Conservation (phyloP, 768 basidiomycete species). For the Lactarius vividus region DNA sequence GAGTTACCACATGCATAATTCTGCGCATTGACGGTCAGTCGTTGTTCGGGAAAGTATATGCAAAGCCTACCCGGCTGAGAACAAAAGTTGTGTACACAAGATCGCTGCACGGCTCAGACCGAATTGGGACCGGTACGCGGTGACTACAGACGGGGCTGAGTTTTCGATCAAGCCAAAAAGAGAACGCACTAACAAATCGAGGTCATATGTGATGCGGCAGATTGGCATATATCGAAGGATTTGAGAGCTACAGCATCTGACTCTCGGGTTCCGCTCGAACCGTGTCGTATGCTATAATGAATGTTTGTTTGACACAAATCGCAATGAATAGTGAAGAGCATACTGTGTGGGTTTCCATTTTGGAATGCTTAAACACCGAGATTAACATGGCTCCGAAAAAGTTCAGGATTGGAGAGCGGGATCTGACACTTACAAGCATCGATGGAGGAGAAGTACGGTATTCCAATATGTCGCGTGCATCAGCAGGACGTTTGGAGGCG, state of each 20-base stretch:
- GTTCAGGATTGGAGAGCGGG: neutral
- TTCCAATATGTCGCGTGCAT: conserved; percentile 77
- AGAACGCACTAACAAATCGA: conserved; percentile 48
- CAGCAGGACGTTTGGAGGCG: conserved; percentile 63
- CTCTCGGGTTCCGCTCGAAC: conserved; percentile 24
- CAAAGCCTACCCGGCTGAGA: conserved; percentile 63
- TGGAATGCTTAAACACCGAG: conserved; percentile 52
- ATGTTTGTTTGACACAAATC: neutral
- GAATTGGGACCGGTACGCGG: conserved; percentile 58
- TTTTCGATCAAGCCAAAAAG: neutral
- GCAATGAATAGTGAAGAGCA: conserved; percentile 22
- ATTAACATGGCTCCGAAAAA: conserved; percentile 9
- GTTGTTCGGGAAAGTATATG: neutral
- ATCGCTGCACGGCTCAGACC: conserved; percentile 59
- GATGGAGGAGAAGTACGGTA: conserved; percentile 67
- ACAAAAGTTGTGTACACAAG: conserved; percentile 65
- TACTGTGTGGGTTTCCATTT: conserved; percentile 59
- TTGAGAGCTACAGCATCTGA: conserved; percentile 51
- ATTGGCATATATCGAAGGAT: conserved; percentile 72
- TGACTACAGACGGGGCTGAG: conserved; percentile 41
- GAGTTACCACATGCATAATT: conserved; percentile 75
- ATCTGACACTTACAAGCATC: conserved; percentile 65
- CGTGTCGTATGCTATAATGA: conserved; percentile 11
- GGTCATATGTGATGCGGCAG: conserved; percentile 69
- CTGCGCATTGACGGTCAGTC: conserved; percentile 38